Base-by-base conservation (phyloP, 2,329 filamentous ascomycete species). In the Alternaria burnsii region DNA sequence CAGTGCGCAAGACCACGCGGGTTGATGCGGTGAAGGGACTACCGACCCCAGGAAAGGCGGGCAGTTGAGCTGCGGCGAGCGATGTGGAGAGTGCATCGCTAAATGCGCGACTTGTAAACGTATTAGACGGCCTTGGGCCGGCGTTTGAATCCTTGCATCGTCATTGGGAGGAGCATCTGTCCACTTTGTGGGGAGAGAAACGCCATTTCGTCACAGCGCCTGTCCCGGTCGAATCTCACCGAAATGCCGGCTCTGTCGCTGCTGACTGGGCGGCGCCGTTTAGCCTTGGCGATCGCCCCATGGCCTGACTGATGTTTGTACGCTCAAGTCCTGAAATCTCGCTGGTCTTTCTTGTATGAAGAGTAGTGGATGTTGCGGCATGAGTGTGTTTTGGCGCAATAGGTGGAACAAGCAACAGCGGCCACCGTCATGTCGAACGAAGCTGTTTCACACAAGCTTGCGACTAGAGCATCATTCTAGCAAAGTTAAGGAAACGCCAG, bases 41-140 rank as follows among this genome's bases (percentile, higher is more conserved):
- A 59, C 22, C 44, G 55, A 65, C 66, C 66, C 63, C 66, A 65
- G 61, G 61, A 70, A 67, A 63, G 56, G 58, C 59, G 66, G 65
- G 62, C 61, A 57, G 59, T 60, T 63, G 59, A 69, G 63, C 58
- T 63, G 56, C 53, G 55, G 52, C 55, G 52, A 58, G 41, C 59
- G 58, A 61, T 58, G 66, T 64, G 63, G 67, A 63, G 63, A 62
- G 59, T 47, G 59, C 63, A 66, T 69, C 55, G 63, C 62, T 61
- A 54, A 51, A 40, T 61, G 54, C 48, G 61, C 44, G 53, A 53
- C 53, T 59, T 60, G 46, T 59, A 54, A 40, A 59, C 62, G 55
- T 58, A 57, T 48, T 54, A 48, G 58, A 56, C 47, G 55, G 59
- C 47, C 41, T 63, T 65, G 44, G 26, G 48, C 57, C 54, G 65